Evolutionary conservation across 2,329 filamentous ascomycete species (phyloP).

Genomic region (Fusarium beomiforme): DNA sequence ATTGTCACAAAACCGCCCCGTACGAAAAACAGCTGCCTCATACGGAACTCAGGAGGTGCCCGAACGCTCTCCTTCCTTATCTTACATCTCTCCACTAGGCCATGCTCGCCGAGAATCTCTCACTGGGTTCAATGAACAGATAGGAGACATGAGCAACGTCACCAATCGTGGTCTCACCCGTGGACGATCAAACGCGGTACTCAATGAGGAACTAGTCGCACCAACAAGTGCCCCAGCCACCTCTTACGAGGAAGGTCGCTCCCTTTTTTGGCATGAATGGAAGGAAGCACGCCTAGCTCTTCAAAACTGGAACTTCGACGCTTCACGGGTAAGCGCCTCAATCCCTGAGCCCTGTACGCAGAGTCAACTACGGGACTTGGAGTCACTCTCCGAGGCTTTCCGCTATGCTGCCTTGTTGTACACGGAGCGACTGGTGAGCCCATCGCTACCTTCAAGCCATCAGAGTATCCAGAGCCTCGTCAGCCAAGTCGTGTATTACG

Average conservation of each 20-base stretch:
- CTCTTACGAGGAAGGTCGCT: constrained; percentile 66
- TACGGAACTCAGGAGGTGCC: constrained; percentile 20
- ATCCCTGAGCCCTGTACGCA: constrained; percentile 62
- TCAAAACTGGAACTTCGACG: constrained; percentile 82
- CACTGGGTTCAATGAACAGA: constrained; percentile 39
- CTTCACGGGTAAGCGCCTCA: constrained; percentile 59
- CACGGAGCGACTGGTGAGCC: constrained; percentile 85
- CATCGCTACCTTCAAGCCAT: constrained; percentile 75
- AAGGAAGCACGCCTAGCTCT: constrained; percentile 79
- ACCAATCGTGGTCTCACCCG: constrained; percentile 71
- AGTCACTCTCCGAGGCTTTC: constrained; percentile 89
- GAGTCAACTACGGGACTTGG: constrained; percentile 76
- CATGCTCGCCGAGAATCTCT: constrained; percentile 54
- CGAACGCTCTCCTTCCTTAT: constrained; percentile 51
- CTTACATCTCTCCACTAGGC: constrained; percentile 53
- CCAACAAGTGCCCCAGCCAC: constrained; percentile 54
- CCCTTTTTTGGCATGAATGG: constrained; percentile 88
- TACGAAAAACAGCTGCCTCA: constrained; percentile 51
- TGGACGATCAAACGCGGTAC: constrained; percentile 69
- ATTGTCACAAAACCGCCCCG: constrained; percentile 75
- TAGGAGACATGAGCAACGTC: constrained; percentile 49
- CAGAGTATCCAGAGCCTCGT: constrained; percentile 86
- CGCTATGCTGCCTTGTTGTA: constrained; percentile 90
- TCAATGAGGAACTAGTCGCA: constrained; percentile 65
- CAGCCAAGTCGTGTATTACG: constrained; percentile 83